phyloP scores from a whole-genome alignment of 345 rosid genomes.

The Citrus maxima region DNA sequence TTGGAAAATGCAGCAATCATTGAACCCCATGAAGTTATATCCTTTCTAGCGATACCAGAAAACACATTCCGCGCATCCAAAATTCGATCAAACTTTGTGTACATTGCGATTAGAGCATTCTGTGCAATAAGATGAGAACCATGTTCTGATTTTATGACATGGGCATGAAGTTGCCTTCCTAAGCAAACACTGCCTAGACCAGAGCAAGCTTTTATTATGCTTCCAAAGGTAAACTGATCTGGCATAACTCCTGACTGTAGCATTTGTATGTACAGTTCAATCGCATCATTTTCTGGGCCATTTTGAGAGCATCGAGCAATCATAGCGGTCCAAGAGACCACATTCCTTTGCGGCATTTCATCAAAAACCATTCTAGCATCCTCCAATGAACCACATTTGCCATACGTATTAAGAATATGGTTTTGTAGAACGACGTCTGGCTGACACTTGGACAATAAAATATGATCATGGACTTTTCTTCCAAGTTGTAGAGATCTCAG shows the following conservation, averaged over 20 bases:
- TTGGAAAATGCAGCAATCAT: slow-evolving; percentile 56
- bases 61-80: slow-evolving; percentile 46
- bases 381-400: slow-evolving; percentile 62
- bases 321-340: slow-evolving; percentile 82
- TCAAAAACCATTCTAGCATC: slow-evolving; percentile 68
- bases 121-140: not conserved
- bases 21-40: slow-evolving; percentile 65
- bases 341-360: slow-evolving; percentile 58
- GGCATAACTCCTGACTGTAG: slow-evolving; percentile 25
- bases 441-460: slow-evolving; percentile 33
- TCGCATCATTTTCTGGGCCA: slow-evolving; percentile 39
- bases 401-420: slow-evolving; percentile 61
- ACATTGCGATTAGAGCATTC: no score
- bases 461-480: slow-evolving; percentile 53
- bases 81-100: slow-evolving; percentile 1
- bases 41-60: slow-evolving; percentile 36
- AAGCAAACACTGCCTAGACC: slow-evolving; percentile 29
- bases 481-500: slow-evolving; percentile 46
- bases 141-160: slow-evolving; percentile 42
- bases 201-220: slow-evolving; percentile 49
- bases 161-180: slow-evolving; percentile 51
- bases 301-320: slow-evolving; percentile 77
- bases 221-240: slow-evolving; percentile 36
- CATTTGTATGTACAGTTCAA: slow-evolving; percentile 44
- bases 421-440: slow-evolving; percentile 48